Conservation (phyloP, 164 flowering plant species). For the Vitis vinifera region ASM3070453v1 NC_081818.1:2874501-2875000, state of each 20-base stretch:
- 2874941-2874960: constrained; percentile 26
- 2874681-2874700: constrained; percentile 34
- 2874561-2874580: no score
- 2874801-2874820: constrained; percentile 17
- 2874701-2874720: constrained; percentile 31
- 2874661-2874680: constrained; percentile 32
- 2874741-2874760: constrained; percentile 20
- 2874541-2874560: no score
- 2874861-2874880: constrained; percentile 23
- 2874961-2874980: constrained; percentile 26
- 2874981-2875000: constrained; percentile 28
- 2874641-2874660: constrained; percentile 34
- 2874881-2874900: constrained; percentile 20
- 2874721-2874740: constrained; percentile 22
- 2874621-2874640: constrained; percentile 24
- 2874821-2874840: constrained; percentile 18
- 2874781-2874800: constrained; percentile 22
- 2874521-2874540: no score
- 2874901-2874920: constrained; percentile 24
- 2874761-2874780: constrained; percentile 21
- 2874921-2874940: constrained; percentile 27
- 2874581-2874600: no score
- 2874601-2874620: no score
- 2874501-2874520: no score
- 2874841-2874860: constrained; percentile 26